Evolutionary conservation across 2,329 filamentous ascomycete species (phyloP).

Genomic region (Colletotrichum salicis): DNA sequence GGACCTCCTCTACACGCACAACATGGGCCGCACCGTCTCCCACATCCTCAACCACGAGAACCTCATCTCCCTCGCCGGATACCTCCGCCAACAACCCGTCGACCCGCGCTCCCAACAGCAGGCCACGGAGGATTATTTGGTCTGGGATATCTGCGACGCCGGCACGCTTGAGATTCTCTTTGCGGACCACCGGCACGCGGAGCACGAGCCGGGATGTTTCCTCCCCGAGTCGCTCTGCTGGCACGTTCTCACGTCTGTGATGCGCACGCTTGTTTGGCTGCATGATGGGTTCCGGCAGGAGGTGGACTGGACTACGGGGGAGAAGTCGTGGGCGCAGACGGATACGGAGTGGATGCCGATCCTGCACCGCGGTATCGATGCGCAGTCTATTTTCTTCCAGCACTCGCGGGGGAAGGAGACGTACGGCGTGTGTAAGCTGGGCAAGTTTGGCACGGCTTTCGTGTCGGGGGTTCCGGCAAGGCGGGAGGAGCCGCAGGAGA

Average conservation of each 20-base stretch:
- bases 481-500: conserved; percentile 17
- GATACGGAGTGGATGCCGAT: conserved; percentile 62
- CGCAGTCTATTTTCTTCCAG: conserved; percentile 62
- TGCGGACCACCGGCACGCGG: conserved; percentile 36
- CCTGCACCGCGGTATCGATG: conserved; percentile 59
- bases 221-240: conserved; percentile 65
- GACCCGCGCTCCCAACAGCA: conserved; percentile 21
- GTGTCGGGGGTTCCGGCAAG: conserved; percentile 50
- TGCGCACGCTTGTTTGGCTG: conserved; percentile 62
- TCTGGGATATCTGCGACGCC: conserved; percentile 65
- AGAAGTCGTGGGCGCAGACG: conserved; percentile 34
- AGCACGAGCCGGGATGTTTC: conserved; percentile 44
- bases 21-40: conserved; percentile 43
- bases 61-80: conserved; percentile 55
- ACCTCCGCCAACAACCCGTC: conserved; percentile 42
- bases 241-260: conserved; percentile 62
- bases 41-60: conserved; percentile 61
- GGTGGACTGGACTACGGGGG: conserved; percentile 25
- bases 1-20: conserved; percentile 42
- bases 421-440: conserved; percentile 66
- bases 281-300: conserved; percentile 57
- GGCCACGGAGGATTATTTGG: conserved; percentile 46
- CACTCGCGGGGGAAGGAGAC: conserved; percentile 58
- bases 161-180: conserved; percentile 59
- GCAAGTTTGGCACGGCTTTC: conserved; percentile 54